Evolutionary conservation across 2,329 filamentous ascomycete species (phyloP).

Genomic region (Venturia oleaginea): DNA sequence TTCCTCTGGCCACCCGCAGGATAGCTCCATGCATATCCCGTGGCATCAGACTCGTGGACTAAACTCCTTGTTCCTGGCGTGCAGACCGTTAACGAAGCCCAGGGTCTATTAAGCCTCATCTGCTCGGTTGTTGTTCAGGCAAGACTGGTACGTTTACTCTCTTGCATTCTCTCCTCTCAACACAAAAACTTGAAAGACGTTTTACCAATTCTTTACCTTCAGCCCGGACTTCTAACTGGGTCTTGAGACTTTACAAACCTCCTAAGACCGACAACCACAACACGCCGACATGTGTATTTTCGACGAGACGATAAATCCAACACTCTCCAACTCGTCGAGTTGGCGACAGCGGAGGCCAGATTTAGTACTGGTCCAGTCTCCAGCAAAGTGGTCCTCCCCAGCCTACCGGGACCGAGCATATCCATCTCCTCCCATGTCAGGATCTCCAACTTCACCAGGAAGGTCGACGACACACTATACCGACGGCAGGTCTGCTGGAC

Average conservation of each 20-base stretch:
- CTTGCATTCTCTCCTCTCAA: background rate
- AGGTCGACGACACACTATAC: conserved; percentile 19
- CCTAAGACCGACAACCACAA: background rate
- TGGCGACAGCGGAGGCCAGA: conserved; percentile 29
- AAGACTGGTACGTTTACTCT: conserved; percentile 5
- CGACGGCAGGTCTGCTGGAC: conserved; percentile 15
- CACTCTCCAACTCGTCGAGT: conserved; percentile 27
- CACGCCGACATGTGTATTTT: conserved; percentile 34
- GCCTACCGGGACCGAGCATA: conserved; percentile 30
- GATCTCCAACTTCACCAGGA: conserved; percentile 35
- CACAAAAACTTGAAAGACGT: background rate
- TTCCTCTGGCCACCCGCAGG: background rate
- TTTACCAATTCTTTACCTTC: conserved; percentile 4
- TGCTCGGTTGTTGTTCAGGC: conserved; percentile 5
- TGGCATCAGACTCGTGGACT: conserved; percentile 3
- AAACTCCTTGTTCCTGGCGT: conserved; percentile 8
- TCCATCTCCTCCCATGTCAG: conserved; percentile 44
- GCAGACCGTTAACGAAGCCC: conserved; percentile 6
- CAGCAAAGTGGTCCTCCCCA: conserved; percentile 26
- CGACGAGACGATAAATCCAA: conserved; percentile 29
- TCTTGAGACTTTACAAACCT: conserved; percentile 9
- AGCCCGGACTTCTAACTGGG: conserved; percentile 4
- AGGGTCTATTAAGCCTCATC: conserved; percentile 10
- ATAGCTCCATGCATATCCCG: conserved; percentile 4
- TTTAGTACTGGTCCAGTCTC: conserved; percentile 26